These are phyloP conservation scores for Xylaria intraflava DNA, from an alignment of 495 filamentous ascomycete genomes.

Conservation along the genomic window DNA sequence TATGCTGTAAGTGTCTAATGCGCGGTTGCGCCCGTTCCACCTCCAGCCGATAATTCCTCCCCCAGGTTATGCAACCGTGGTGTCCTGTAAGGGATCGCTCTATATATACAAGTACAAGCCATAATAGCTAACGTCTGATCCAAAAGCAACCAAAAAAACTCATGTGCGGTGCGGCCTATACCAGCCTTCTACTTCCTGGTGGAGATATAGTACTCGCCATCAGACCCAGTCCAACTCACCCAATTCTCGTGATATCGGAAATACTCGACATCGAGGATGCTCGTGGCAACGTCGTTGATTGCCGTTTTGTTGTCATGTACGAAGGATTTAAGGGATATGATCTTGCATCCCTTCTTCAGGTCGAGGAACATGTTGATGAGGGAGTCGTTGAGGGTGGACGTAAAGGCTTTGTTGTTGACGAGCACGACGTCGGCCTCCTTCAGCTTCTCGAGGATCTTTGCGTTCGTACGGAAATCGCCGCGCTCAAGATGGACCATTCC, in stretches of 20 bases:
- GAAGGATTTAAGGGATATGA: constrained; percentile 80
- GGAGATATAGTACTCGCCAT: constrained; percentile 81
- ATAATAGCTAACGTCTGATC: background rate
- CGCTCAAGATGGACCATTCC: constrained; percentile 74
- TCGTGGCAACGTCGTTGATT: constrained; percentile 65
- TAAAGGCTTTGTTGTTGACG: constrained; percentile 97
- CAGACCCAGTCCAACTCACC: constrained; percentile 87
- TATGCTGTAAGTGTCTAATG: constrained; percentile 11
- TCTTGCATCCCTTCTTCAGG: constrained; percentile 82
- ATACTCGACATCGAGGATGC: constrained; percentile 64
- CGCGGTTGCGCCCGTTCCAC: background rate
- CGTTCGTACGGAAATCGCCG: constrained; percentile 77
- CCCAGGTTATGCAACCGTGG: constrained; percentile 1
- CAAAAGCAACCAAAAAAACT: background rate
- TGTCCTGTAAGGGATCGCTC: constrained; percentile 1
- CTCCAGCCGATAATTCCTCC: background rate
- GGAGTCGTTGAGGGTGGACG: constrained; percentile 73
- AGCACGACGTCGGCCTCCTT: constrained; percentile 85
- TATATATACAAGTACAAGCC: constrained; percentile 3
- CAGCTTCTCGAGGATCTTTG: constrained; percentile 61
- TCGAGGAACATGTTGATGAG: constrained; percentile 89
- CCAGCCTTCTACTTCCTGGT: constrained; percentile 59
- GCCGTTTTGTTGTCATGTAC: constrained; percentile 67
- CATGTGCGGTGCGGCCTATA: background rate
- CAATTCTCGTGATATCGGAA: constrained; percentile 71